Percentiles rank a stretch among this genome's conserved stretches.
Evolutionary conservation across 345 rosid genomes (phyloP).

Genomic region (Psidium friedrichsthalianum): DNA sequence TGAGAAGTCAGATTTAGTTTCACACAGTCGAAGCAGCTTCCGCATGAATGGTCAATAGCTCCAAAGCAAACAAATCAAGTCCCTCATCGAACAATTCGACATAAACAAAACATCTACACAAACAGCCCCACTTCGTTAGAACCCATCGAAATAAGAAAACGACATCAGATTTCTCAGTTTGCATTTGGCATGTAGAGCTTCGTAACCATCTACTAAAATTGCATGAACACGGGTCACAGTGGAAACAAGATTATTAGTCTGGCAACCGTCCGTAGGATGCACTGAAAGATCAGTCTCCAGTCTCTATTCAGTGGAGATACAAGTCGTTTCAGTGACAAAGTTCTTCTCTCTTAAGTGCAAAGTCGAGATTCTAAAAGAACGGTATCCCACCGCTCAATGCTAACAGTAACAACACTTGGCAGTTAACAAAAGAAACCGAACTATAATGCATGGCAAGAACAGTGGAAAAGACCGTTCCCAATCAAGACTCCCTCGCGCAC

Average conservation of each 20-base stretch:
- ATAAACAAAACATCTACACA: no score
- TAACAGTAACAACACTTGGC: neutral
- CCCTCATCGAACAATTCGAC: neutral
- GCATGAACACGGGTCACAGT: neutral
- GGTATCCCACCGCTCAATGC: neutral
- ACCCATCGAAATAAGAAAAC: neutral
- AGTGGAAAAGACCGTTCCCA: neutral
- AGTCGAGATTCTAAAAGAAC: neutral
- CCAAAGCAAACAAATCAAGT: neutral
- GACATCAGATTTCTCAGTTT: neutral
- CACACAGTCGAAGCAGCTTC: neutral
- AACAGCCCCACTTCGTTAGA: neutral
- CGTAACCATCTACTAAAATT: neutral
- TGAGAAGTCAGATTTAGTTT: neutral
- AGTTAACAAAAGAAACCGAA: neutral
- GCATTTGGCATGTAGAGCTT: neutral
- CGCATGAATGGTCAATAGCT: neutral
- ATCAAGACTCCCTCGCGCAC: neutral
- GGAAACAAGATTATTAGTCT: neutral
- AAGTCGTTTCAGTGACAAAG: neutral
- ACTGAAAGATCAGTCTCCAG: neutral
- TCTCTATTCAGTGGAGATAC: neutral
- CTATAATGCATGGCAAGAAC: neutral
- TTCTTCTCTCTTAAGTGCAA: neutral
- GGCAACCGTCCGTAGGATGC: no score